phyloP scores from a whole-genome alignment of 116 monocot genomes.

The Dioscorea cayenensis region DNA sequence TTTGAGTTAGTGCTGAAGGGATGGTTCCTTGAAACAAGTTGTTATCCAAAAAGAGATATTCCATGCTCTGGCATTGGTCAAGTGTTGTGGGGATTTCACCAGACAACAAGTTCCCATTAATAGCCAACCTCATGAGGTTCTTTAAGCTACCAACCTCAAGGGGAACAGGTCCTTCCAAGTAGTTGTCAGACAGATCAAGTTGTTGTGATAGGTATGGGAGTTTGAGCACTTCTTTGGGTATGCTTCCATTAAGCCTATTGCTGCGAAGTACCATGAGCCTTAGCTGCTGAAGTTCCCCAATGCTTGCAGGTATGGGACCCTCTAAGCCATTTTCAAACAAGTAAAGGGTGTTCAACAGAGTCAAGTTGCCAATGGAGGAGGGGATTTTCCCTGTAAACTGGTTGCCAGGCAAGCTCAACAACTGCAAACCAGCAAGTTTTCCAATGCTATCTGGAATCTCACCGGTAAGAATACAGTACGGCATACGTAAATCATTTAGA shows the following conservation, averaged over 20 bases:
- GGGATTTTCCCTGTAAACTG: constrained; percentile 24
- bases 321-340: background rate
- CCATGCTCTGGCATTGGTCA: background rate
- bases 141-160: background rate
- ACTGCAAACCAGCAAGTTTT: background rate
- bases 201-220: background rate
- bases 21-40: background rate
- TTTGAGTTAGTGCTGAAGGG: background rate
- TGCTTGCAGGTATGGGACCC: background rate
- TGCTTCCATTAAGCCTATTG: background rate
- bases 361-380: constrained; percentile 19
- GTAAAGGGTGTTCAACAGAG: background rate
- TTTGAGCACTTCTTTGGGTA: background rate
- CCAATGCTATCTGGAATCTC: constrained; percentile 6
- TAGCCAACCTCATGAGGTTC: background rate
- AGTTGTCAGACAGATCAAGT: background rate
- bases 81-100: background rate
- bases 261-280: background rate
- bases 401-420: constrained; percentile 3
- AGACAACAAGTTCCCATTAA: background rate
- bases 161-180: background rate
- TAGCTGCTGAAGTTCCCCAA: background rate
- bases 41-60: background rate
- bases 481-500: background rate
- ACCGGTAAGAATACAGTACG: constrained; percentile 2